Evolutionary conservation across 192 early-diverging fungal species (phyloP).

Genomic region (Backusella luteola): DNA sequence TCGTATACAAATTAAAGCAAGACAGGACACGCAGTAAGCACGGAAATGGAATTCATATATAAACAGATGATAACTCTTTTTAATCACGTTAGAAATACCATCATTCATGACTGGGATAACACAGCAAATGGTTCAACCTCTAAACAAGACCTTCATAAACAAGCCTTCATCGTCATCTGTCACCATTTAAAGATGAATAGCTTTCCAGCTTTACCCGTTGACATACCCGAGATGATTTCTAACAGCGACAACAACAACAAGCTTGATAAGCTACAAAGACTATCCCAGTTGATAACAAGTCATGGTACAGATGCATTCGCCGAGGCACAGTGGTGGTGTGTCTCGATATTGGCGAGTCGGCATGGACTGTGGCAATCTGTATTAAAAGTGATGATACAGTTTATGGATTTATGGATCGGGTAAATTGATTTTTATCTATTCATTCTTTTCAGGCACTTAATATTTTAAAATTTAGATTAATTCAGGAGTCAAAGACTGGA

Average conservation of each 20-base stretch:
- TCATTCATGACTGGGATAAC: background rate
- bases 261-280: background rate
- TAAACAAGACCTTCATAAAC: background rate
- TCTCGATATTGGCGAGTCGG: background rate
- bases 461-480: background rate
- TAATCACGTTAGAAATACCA: background rate
- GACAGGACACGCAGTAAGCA: background rate
- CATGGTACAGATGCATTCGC: background rate
- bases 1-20: background rate
- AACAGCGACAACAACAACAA: background rate
- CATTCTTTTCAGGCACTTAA: too few species aligned
- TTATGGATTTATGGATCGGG: slow-evolving; percentile 16
- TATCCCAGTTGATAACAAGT: background rate
- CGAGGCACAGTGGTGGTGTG: background rate
- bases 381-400: slow-evolving; percentile 14
- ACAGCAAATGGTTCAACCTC: background rate
- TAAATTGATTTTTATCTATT: background rate
- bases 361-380: slow-evolving; percentile 4
- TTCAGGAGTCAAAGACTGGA: background rate
- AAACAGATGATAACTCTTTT: background rate
- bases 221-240: background rate
- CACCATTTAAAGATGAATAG: background rate
- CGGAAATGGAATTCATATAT: too few species aligned
- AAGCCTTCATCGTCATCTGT: background rate
- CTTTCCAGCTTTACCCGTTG: background rate